phyloP scores from a whole-genome alignment of 345 rosid species.

The Citropsis articulata region DNA sequence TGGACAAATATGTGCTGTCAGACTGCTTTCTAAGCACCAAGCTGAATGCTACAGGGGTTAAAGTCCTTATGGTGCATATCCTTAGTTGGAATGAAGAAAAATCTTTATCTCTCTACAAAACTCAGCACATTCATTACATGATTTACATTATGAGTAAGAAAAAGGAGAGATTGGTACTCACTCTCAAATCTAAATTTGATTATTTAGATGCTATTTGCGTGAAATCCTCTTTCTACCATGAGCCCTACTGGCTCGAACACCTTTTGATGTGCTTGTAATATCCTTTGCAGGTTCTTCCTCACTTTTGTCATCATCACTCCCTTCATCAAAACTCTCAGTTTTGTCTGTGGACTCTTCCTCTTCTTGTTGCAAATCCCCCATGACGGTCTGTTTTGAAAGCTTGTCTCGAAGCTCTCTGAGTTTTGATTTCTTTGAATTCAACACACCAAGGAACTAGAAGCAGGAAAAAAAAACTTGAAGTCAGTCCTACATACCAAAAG shows the following conservation, averaged over 20 bases:
- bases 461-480: constrained; percentile 1
- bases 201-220: constrained; percentile 20
- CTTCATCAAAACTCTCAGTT: constrained; percentile 61
- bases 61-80: neutral
- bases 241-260: constrained; percentile 24
- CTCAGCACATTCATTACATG: neutral
- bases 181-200: neutral
- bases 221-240: constrained; percentile 44
- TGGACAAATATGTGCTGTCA: neutral
- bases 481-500: neutral
- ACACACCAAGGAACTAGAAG: constrained; percentile 58
- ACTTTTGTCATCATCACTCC: constrained; percentile 35
- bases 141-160: neutral
- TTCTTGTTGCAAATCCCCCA: constrained; percentile 30
- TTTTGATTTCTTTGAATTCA: constrained; percentile 83
- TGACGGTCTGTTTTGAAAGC: constrained; percentile 41
- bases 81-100: neutral
- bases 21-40: neutral
- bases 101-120: neutral
- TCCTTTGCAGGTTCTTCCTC: constrained; percentile 41
- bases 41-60: neutral
- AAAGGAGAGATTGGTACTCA: neutral
- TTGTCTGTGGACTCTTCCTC: constrained; percentile 61
- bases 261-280: constrained; percentile 35
- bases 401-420: constrained; percentile 75